Evolutionary conservation across 176 grass and related monocot genomes (phyloP), one percentile per base, ranked within the genome.

Genomic region (Cocos nucifera): DNA sequence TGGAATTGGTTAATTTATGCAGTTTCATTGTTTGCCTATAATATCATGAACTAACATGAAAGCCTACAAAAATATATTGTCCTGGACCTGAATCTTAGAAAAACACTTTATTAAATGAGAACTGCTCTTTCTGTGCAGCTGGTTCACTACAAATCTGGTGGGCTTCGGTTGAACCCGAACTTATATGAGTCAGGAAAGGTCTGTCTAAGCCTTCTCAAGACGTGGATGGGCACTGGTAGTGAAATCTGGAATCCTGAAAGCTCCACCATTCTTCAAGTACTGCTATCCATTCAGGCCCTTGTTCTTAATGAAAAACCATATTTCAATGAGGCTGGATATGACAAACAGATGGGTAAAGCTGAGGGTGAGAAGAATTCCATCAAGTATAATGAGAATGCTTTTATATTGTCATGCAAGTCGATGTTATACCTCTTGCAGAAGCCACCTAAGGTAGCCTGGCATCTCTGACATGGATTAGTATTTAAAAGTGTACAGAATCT

Each of bases 201-300:
- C 39, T 95, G 90, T 56, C 86, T 95, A 60, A 90, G 91, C 74
- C 83, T 95, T 30, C 79, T 95, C 32, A 84, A 90, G 56, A 90
- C 86, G 17, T 95, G 86, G 86, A 19, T 26, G 4, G 86, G 86
- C 48, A 66, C n/a, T 6, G 86, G 62, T 58, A 87, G 74, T 50
- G 89, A 95, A 73, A 85, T 29, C 72, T 89, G 89, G 89, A 82
- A 73, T 53, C 72, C 79, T 12, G 62, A 67, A 35, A 77, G 71
- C 52, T 87, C 83, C 32, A 87, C 80, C 54, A 82, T 82, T 83
- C 66, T 95, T 48, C 87, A 86, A 39, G 77, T 95, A 54, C 49
- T 95, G 27, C 74, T 90, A 30, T 87, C 83, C 25, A 82, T 90
- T 77, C 83, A 90, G 70, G 83, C 83, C 17, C 74, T 95, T 50